A percentile compares a stretch with the other conserved stretches of the same genome.
phyloP scores from a whole-genome alignment of 164 flowering plant species.

The Santalum album region DNA sequence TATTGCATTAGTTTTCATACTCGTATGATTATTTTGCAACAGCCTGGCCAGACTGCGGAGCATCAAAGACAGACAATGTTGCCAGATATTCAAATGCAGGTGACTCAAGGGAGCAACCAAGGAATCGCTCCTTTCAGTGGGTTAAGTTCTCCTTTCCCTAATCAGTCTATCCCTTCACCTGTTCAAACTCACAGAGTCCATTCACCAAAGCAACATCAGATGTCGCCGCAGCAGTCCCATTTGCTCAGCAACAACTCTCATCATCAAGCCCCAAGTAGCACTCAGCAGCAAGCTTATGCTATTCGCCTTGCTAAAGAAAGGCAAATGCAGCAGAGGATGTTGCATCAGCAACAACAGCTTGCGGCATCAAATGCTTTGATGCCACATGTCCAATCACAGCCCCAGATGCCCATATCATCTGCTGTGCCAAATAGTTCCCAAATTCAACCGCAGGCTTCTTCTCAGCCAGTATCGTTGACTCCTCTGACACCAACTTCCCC shows the following conservation, averaged over 20 bases:
- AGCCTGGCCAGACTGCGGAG: conserved; percentile 61
- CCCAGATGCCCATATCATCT: conserved; percentile 60
- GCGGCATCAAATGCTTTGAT: conserved; percentile 38
- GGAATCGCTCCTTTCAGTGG: conserved; percentile 54
- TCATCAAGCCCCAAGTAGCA: conserved; percentile 46
- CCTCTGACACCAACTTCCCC: conserved; percentile 49
- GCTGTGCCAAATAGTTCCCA: conserved; percentile 47
- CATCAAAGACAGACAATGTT: conserved; percentile 66
- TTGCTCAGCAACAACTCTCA: conserved; percentile 44
- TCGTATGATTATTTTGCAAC: conserved; percentile 1
- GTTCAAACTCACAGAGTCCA: conserved; percentile 56
- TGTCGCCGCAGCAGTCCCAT: conserved; percentile 54
- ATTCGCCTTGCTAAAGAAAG: conserved; percentile 64
- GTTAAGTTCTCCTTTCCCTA: conserved; percentile 45
- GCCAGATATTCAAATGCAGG: conserved; percentile 75
- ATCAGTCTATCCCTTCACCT: conserved; percentile 51
- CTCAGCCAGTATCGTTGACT: conserved; percentile 43
- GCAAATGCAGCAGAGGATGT: conserved; percentile 49
- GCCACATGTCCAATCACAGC: conserved; percentile 44
- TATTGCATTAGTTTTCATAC: too few relatives aligned
- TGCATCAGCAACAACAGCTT: conserved; percentile 45
- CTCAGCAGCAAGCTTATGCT: conserved; percentile 60
- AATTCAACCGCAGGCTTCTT: conserved; percentile 41
- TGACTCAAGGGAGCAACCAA: conserved; percentile 52
- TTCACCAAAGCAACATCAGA: conserved; percentile 59